Base-by-base conservation (phyloP, 768 basidiomycete species). In the Trametes punicea region DNA sequence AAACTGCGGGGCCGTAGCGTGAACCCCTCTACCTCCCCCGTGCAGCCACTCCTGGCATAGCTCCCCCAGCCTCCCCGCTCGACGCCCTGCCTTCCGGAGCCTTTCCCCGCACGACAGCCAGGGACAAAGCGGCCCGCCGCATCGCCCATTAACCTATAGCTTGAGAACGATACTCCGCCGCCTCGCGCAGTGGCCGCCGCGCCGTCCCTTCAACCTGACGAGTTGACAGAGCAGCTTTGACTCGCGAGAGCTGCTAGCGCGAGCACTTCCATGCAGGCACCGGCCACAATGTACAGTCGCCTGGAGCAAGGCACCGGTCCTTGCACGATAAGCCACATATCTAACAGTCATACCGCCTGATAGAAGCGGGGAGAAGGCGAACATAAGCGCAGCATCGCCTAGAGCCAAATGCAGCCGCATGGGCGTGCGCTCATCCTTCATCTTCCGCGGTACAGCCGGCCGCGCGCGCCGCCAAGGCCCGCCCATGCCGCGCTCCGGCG, bases 381-480 rank as follows among this genome's bases (percentile, higher is more conserved):
- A n/a, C 5, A 36, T 6, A 26, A 30, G 13, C 36, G 16, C 40
- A 31, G 16, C 26, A 30, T n/a, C 18, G 46, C 10, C 20, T 11
- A 38, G 6, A 29, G 7, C 18, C 25, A 25, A 11, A 15, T 21
- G 15, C 10, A 15, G 23, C 42, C 21, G 20, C 13, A 16, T 38
- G 42, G 11, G 13, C 42, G 18, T 13, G 11, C 23, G 23, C 10
- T 15, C 25, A 21, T 26, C 26, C 4, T n/a, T 21, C 51, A 23
- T 21, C 10, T 46, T 38, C 45, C 34, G 44, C 26, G 26, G 18
- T 41, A 23, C 42, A 20, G 6, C 40, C 51, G 40, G 40, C 25
- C 40, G 50, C 26, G 39, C 50, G 44, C 38, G n/a, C 52, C 52
- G 44, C 42, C 34, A 29, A 46, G 52, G 52, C 44, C 42, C 33